These are phyloP conservation scores for Sclerotinia sclerotiorum DNA, from an alignment of 2,329 filamentous ascomycete species.

Conservation along the genomic window DNA sequence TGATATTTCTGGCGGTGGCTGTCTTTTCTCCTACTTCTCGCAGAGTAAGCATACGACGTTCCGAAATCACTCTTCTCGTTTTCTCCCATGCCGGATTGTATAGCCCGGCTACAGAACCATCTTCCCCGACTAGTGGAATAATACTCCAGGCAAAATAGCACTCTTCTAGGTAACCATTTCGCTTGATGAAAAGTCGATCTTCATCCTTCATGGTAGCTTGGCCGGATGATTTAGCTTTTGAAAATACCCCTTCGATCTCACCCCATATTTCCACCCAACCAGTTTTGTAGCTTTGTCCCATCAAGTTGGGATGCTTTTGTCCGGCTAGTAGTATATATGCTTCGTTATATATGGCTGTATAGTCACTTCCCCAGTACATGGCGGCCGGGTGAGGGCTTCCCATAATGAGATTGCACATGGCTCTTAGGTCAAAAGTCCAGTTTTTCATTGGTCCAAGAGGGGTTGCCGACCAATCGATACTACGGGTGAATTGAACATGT, in stretches of 20 bases:
- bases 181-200: slow-evolving; percentile 70
- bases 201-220: slow-evolving; percentile 85
- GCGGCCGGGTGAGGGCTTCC: slow-evolving; percentile 71
- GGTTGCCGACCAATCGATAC: slow-evolving; percentile 71
- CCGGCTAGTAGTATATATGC: slow-evolving; percentile 70
- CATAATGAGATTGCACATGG: slow-evolving; percentile 82
- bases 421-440: slow-evolving; percentile 70
- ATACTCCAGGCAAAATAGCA: slow-evolving; percentile 71
- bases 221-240: slow-evolving; percentile 65
- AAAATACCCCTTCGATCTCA: slow-evolving; percentile 66
- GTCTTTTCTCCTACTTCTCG: slow-evolving; percentile 76
- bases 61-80: slow-evolving; percentile 73
- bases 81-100: slow-evolving; percentile 77
- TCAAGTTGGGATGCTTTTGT: slow-evolving; percentile 71
- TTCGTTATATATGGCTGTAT: slow-evolving; percentile 70
- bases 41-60: slow-evolving; percentile 76
- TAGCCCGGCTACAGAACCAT: slow-evolving; percentile 71
- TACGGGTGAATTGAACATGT: slow-evolving; percentile 72
- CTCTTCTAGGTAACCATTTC: slow-evolving; percentile 72
- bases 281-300: slow-evolving; percentile 67
- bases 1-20: slow-evolving; percentile 68
- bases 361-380: slow-evolving; percentile 76
- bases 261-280: slow-evolving; percentile 76
- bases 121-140: slow-evolving; percentile 71
- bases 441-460: slow-evolving; percentile 71